These are phyloP conservation scores for Barnettozyma salicaria DNA, from an alignment of 805 yeast species.

Conservation along the genomic window DNA sequence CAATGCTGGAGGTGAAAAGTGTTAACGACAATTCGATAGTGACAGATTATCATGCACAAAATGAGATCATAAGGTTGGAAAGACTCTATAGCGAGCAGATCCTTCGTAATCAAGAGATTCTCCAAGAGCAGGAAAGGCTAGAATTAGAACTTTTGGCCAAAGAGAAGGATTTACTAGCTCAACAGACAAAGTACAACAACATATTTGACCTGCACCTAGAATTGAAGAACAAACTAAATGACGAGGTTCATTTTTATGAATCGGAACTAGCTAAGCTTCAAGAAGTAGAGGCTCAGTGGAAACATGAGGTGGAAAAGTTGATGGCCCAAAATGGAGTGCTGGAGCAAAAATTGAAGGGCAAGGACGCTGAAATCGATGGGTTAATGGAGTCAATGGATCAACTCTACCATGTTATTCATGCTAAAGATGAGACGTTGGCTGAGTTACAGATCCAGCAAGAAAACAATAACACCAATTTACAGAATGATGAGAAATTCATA, in stretches of 20 bases:
- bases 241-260: conserved; percentile 17
- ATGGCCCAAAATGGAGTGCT: neutral
- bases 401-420: neutral
- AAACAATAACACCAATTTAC: too few species aligned
- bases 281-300: conserved; percentile 15
- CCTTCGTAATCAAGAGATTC: conserved; percentile 25
- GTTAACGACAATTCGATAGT: too few species aligned
- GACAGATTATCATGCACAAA: too few species aligned
- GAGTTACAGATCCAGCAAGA: too few species aligned
- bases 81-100: conserved; percentile 20
- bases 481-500: too few species aligned
- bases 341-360: conserved; percentile 3
- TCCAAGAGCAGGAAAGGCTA: conserved; percentile 31
- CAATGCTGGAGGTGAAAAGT: too few species aligned
- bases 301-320: neutral
- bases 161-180: conserved; percentile 20
- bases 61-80: conserved; percentile 13
- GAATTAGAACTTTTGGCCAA: conserved; percentile 29
- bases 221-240: conserved; percentile 12
- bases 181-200: conserved; percentile 8
- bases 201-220: conserved; percentile 12
- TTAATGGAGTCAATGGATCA: conserved; percentile 19
- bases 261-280: conserved; percentile 14
- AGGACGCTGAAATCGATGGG: conserved; percentile 13
- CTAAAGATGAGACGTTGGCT: conserved; percentile 4